Base-by-base conservation (phyloP, 2,329 filamentous ascomycete species). In the Pseudogymnoascus pannorum region DNA sequence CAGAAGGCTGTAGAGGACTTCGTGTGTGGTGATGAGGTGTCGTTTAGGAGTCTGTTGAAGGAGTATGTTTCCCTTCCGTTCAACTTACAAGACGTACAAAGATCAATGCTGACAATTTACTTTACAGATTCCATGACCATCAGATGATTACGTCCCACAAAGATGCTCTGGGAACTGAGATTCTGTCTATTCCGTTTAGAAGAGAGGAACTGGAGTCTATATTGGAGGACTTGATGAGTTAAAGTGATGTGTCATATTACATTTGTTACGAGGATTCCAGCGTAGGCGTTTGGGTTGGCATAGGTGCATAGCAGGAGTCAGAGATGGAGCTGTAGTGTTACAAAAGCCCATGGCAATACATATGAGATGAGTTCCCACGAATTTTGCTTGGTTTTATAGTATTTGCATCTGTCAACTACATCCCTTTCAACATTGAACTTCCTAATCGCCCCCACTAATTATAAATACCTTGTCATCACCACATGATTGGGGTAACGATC, bases 1-100 rank as follows among this genome's bases (percentile, higher is more conserved):
- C 92, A 96, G 72, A 97, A 96, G 77, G 92, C 94, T 2, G 88
- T 93, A 4, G 92, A 97, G 75, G 92, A 96, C 71, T 97, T 99
- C 73, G 94, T 99, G 58, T 97, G 93, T 73, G 94, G 90, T 68
- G 96, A 89, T 63, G 94, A 97, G 76, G 92, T 97, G 83, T 92
- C 91, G 64, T 97, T 97, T 77, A 83, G 94, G 64, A 96, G 92
- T 24, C 74, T 99, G 71, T 75, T 99, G 65, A 97, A 97, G 76
- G 94, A 99, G 82, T 94, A 75, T 65, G 85, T 76, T 35, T 16
- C 20, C 51, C 58, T 48, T 44, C 18, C 18, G 31, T 60, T 20
- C 36, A 33, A n/a, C 2, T 24, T 59, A 5, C 12, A 3, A 33
- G 42, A 29, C 29, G 16, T 59, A 31, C 9, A 29, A 26, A 35